These are phyloP conservation scores for Clonostachys rosea DNA, from an alignment of 2,329 filamentous ascomycete species.

Conservation along the genomic window DNA sequence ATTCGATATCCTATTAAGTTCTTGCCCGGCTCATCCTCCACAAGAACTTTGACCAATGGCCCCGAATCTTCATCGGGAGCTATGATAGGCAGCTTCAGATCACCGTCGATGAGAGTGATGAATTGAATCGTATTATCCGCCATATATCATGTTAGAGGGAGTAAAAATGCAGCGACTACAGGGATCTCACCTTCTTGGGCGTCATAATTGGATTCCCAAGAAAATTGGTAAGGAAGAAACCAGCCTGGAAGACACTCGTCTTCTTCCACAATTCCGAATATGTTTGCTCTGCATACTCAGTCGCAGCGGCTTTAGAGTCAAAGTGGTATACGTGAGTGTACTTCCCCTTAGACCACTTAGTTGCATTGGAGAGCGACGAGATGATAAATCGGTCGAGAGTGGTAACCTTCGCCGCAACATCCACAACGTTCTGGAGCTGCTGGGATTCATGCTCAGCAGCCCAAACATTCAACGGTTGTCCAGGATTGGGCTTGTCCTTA, in stretches of 20 bases:
- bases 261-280: slow-evolving; percentile 6
- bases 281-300: slow-evolving; percentile 1
- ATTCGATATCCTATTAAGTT: neutral
- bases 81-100: slow-evolving; percentile 13
- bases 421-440: slow-evolving; percentile 9
- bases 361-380: slow-evolving; percentile 39
- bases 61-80: slow-evolving; percentile 15
- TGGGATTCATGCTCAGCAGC: slow-evolving; percentile 7
- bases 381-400: slow-evolving; percentile 32
- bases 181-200: neutral
- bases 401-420: slow-evolving; percentile 6
- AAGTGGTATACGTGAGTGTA: slow-evolving; percentile 40
- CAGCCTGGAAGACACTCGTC: neutral
- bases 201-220: neutral
- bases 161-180: neutral
- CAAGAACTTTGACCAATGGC: neutral
- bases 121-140: slow-evolving; percentile 11
- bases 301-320: slow-evolving; percentile 41
- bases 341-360: slow-evolving; percentile 31
- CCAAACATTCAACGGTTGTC: slow-evolving; percentile 5
- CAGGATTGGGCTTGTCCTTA: slow-evolving; percentile 1
- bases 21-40: neutral
- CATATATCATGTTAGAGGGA: slow-evolving; percentile 4
- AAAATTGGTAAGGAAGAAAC: neutral
- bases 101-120: slow-evolving; percentile 1